Evolutionary conservation across 345 rosid species (phyloP), one percentile per base, ranked within the genome.

Genomic region (Syzygium aromaticum): DNA sequence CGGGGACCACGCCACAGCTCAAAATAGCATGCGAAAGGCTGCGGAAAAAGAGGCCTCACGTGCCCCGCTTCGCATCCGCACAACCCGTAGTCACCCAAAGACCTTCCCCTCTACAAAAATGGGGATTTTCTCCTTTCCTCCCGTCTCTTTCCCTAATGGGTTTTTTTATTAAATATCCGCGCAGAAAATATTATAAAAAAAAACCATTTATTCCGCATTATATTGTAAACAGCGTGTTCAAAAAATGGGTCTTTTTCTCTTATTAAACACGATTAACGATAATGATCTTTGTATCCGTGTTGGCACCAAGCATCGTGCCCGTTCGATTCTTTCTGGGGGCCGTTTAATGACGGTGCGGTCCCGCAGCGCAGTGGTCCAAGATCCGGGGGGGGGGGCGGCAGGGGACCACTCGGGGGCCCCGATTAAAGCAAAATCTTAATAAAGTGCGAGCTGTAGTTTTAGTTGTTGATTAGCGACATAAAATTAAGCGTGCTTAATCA

Each of bases 21-120:
- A 33, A 30, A 67, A 67, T 67, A 67, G 78, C 23, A 67, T 30
- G 78, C 25, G 56, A 52, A 52, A 73, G n/a, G 63, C 56, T 3
- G 89, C 52, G 38, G 84, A 11, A 53, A 91, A 87, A 86, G 89
- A 86, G 77, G 16, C 27, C 82, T 86, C 90, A 88, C 94, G 94
- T 92, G 94, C 63, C 54, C 49, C 8, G 83, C 91, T 85, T 87
- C 54, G 92, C 91, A 52, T 86, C 92, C 94, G 86, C 94, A 84
- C 54, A 91, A 86, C 43, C 21, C 52, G 30, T 15, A 38, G 82
- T n/a, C n/a, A 9, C 82, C 82, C 73, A 13, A n/a, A 1, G 73
- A 30, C 38, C 38, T 4, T 13, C n/a, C 19, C 33, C n/a, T n/a
- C n/a, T 13, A 0, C 38, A 19, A 11, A 73, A 73, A 73, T 17